Evolutionary conservation across 148 eudicot genomes (phyloP).

Genomic region (Rheum nobile): DNA sequence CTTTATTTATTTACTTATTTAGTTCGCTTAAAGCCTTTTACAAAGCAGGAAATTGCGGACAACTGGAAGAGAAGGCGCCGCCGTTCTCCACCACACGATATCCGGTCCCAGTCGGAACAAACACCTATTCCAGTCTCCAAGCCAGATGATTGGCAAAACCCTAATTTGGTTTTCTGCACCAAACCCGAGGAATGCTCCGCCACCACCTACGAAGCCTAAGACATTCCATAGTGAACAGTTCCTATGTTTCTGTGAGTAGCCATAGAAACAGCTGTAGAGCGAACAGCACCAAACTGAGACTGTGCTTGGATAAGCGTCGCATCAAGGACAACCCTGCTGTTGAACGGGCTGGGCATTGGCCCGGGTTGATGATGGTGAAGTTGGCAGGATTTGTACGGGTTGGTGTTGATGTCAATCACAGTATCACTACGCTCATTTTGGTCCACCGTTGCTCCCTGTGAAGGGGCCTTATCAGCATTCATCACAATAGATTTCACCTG

Average conservation of each 20-base stretch:
- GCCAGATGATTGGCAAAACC: not conserved
- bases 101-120: not conserved
- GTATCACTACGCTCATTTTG: not conserved
- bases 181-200: not conserved
- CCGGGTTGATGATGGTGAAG: not conserved
- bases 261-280: not conserved
- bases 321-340: constrained; percentile 7
- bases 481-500: not conserved
- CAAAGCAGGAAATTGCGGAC: not conserved
- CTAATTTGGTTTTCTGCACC: no score
- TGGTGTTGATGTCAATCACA: constrained; percentile 6
- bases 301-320: constrained; percentile 4
- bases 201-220: not conserved
- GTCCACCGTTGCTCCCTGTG: not conserved
- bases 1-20: not conserved
- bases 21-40: not conserved
- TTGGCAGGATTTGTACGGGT: not conserved
- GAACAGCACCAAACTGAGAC: not conserved
- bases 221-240: constrained; percentile 8
- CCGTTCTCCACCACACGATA: not conserved
- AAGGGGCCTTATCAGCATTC: not conserved
- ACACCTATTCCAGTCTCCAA: not conserved
- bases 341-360: constrained; percentile 3
- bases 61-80: not conserved
- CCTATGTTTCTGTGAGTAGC: not conserved